A percentile compares a stretch with the other conserved stretches of the same genome.
Evolutionary conservation across 805 yeast species (phyloP).

Genomic region (Candida yuanshanica): DNA sequence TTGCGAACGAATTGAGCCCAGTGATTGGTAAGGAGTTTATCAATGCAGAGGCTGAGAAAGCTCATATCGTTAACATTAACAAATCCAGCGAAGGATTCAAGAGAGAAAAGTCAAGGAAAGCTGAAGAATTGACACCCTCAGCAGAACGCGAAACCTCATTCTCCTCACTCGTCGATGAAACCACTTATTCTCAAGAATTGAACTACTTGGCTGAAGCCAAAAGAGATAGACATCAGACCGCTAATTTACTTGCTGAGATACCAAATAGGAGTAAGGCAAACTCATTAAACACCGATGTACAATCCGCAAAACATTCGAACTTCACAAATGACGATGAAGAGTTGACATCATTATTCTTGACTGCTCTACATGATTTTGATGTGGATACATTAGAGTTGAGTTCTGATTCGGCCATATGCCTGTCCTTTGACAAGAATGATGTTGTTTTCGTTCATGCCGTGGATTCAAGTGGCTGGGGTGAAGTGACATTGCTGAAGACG

Average conservation of each 20-base stretch:
- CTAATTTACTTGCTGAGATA: conserved; percentile 30
- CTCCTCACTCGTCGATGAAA: conserved; percentile 12
- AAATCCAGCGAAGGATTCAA: conserved; percentile 1
- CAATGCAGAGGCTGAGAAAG: neutral
- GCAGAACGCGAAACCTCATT: conserved; percentile 8
- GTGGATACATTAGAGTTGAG: conserved; percentile 52
- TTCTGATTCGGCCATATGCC: conserved; percentile 66
- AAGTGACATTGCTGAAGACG: conserved; percentile 62
- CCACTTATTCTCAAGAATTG: conserved; percentile 18
- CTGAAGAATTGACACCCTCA: neutral
- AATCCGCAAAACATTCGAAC: neutral
- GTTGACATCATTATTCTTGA: conserved; percentile 46
- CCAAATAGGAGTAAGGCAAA: neutral
- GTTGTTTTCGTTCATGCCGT: conserved; percentile 72
- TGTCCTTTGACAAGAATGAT: conserved; percentile 65
- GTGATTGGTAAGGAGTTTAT: neutral
- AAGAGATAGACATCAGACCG: conserved; percentile 62
- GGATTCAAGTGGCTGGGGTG: conserved; percentile 86
- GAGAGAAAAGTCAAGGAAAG: neutral
- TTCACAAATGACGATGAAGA: conserved; percentile 30
- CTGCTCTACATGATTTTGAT: conserved; percentile 56
- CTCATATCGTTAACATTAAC: conserved; percentile 1
- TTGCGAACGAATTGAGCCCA: neutral
- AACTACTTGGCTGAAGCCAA: conserved; percentile 43
- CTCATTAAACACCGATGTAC: neutral